Evolutionary conservation across 2,329 filamentous ascomycete species (phyloP).

Genomic region (Trichoderma citrinoviride): DNA sequence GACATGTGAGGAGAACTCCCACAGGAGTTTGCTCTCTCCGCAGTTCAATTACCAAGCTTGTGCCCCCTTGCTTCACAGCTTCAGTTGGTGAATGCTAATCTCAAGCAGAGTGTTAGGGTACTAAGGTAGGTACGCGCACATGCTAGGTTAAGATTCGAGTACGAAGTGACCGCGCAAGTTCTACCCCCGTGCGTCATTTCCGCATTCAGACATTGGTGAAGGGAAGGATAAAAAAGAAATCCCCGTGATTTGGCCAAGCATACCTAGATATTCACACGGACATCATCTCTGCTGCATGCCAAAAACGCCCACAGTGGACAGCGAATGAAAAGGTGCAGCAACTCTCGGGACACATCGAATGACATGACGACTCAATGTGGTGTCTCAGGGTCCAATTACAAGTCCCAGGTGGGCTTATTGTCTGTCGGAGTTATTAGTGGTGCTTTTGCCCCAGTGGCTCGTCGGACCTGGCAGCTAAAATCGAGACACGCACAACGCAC

Average conservation of each 20-base stretch:
- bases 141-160: not conserved
- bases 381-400: constrained; percentile 15
- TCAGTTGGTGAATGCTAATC: not conserved
- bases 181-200: constrained; percentile 16
- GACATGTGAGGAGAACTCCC: not conserved
- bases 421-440: not conserved
- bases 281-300: not conserved
- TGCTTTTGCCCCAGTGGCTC: constrained; percentile 10
- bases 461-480: not conserved
- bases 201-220: constrained; percentile 2
- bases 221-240: not conserved
- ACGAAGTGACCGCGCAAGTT: not conserved
- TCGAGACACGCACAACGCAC: not conserved
- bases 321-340: not conserved
- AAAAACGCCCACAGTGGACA: not conserved
- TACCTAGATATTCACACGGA: not conserved
- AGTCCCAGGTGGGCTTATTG: not conserved
- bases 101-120: not conserved
- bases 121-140: not conserved
- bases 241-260: not conserved
- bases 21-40: not conserved
- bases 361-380: not conserved
- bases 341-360: not conserved
- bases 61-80: not conserved
- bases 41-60: not conserved